Percentiles rank a stretch among this genome's conserved stretches.
These are phyloP conservation scores for Penicillium flavigenum DNA, from an alignment of 495 filamentous ascomycete species.

Conservation along the genomic window DNA sequence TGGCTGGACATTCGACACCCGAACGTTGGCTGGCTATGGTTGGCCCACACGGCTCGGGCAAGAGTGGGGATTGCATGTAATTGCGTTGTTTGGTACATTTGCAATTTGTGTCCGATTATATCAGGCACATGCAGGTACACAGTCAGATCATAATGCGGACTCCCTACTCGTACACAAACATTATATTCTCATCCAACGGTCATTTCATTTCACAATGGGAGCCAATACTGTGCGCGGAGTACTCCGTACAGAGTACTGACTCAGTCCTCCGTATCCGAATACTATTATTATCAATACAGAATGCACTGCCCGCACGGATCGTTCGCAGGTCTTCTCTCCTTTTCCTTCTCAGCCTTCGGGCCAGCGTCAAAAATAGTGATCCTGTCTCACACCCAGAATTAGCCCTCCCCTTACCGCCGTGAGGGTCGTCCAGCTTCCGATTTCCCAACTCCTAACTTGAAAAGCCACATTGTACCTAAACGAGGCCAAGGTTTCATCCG, in stretches of 20 bases:
- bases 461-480: conserved; percentile 4
- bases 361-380: conserved; percentile 4
- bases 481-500: conserved; percentile 1
- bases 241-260: not conserved
- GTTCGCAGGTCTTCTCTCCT: not conserved
- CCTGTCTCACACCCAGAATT: conserved; percentile 12
- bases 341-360: not conserved
- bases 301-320: conserved; percentile 5
- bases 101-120: not conserved
- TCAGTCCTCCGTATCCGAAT: not conserved
- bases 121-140: conserved; percentile 5
- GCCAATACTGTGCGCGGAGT: not conserved
- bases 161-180: not conserved
- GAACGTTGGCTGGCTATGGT: conserved; percentile 15
- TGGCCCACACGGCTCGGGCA: conserved; percentile 32
- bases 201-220: not conserved
- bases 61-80: conserved; percentile 17
- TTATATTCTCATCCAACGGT: conserved; percentile 7
- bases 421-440: conserved; percentile 2
- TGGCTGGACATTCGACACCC: conserved; percentile 10
- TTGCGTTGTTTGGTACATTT: not conserved
- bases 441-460: conserved; percentile 7
- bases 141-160: not conserved
- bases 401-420: conserved; percentile 10
- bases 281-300: not conserved